Conservation (phyloP, 768 basidiomycete genomes). For the Punctularia strigosozonata region DNA sequence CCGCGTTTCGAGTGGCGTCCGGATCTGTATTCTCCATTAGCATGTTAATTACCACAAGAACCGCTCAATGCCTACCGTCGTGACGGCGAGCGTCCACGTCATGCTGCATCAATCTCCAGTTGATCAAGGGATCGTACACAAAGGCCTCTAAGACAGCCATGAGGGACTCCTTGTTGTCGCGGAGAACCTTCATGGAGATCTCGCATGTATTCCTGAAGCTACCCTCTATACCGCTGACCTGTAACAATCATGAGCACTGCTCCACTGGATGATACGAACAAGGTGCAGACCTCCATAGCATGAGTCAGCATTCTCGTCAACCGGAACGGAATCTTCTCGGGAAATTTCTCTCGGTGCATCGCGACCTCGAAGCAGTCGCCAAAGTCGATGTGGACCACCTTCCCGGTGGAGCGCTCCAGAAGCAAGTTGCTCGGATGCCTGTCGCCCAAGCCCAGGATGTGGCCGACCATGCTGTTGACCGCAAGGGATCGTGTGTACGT, state of each 20-base stretch:
- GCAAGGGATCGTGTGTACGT: slow-evolving; percentile 94
- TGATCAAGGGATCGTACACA: slow-evolving; percentile 96
- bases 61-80: slow-evolving; percentile 37
- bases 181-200: slow-evolving; percentile 93
- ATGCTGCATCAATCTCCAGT: slow-evolving; percentile 87
- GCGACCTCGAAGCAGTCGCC: slow-evolving; percentile 99
- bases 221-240: slow-evolving; percentile 97
- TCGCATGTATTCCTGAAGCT: slow-evolving; percentile 94
- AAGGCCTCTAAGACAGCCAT: slow-evolving; percentile 99
- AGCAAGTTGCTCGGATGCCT: slow-evolving; percentile 94
- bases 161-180: slow-evolving; percentile 96
- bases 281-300: slow-evolving; percentile 88
- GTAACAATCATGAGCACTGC: slow-evolving; percentile 7
- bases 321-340: slow-evolving; percentile 96
- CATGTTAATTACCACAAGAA: slow-evolving; percentile 1
- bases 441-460: slow-evolving; percentile 95
- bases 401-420: slow-evolving; percentile 82
- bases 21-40: slow-evolving; percentile 26
- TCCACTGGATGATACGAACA: neutral
- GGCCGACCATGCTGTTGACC: slow-evolving; percentile 97
- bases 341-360: slow-evolving; percentile 97
- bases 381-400: slow-evolving; percentile 94
- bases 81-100: slow-evolving; percentile 63
- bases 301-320: slow-evolving; percentile 97
- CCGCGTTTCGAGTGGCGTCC: slow-evolving; percentile 43